phyloP scores from a whole-genome alignment of 2,329 filamentous ascomycete genomes.

The Talaromyces amestolkiae region DNA sequence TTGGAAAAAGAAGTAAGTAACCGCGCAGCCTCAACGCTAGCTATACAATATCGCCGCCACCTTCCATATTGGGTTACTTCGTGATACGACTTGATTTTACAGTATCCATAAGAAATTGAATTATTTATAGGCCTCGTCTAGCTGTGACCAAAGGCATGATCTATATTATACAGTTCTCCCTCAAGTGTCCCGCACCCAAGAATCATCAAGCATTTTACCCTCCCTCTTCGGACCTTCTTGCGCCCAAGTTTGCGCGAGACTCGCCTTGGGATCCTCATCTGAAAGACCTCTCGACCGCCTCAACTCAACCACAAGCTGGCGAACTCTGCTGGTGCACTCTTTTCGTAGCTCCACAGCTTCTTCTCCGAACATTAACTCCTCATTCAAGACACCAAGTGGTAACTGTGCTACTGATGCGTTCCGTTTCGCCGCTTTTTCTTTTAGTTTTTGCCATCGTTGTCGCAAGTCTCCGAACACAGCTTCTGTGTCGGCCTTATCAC shows the following conservation, averaged over 20 bases:
- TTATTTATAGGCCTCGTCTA: neutral
- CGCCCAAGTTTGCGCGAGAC: constrained; percentile 77
- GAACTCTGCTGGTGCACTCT: constrained; percentile 74
- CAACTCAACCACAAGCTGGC: constrained; percentile 77
- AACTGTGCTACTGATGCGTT: constrained; percentile 36
- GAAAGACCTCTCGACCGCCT: constrained; percentile 68
- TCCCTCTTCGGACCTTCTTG: constrained; percentile 54
- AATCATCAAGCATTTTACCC: constrained; percentile 61
- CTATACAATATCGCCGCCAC: neutral
- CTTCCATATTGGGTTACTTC: constrained; percentile 4
- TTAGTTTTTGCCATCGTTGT: constrained; percentile 67
- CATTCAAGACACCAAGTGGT: constrained; percentile 58
- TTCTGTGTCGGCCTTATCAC: constrained; percentile 72
- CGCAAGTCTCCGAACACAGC: constrained; percentile 74
- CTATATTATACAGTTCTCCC: constrained; percentile 13
- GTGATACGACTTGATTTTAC: neutral
- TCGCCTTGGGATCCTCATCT: constrained; percentile 75
- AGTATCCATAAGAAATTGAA: neutral
- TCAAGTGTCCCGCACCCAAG: constrained; percentile 58
- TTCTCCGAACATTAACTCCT: constrained; percentile 64
- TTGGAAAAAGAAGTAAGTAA: neutral
- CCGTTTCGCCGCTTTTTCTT: constrained; percentile 52
- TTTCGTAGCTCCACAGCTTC: constrained; percentile 75
- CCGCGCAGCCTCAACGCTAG: neutral
- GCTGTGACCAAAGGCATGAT: neutral